Base-by-base conservation (phyloP, 495 filamentous ascomycete genomes). In the Talaromyces wortmannii region DNA sequence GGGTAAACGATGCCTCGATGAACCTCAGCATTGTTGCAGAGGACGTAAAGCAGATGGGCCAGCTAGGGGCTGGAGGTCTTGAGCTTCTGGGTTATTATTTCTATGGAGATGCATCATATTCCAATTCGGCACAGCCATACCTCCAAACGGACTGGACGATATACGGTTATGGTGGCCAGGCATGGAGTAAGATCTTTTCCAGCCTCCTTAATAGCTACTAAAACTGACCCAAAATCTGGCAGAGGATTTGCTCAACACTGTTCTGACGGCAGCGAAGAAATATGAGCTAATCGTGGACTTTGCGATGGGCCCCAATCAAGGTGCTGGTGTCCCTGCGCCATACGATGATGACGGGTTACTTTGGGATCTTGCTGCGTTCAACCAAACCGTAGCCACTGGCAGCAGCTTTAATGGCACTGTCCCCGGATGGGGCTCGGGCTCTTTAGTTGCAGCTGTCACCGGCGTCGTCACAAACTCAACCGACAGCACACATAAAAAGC, bases 251-350 rank as follows among this genome's bases (percentile, higher is more conserved):
- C 67, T 77, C 50, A 51, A 68, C 13, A 66, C 60, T 5, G 66
- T 70, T 2, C 55, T 79, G 5, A 47, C 68, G 18, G 67, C 71
- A 2, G 61, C 68, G 8, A 63, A 70, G 8, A 67, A 78, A 12
- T 56, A 67, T 43, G 72, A 65, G 0, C 47, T 81, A 12, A 45
- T 67, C 7, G 68, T 80, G 58, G 77, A 80, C 54, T 78, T 79
- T 63, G 59, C 76, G 0, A 29, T 80, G 8, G 78, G 79, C 5
- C 69, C 79, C 0, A 75, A 74, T 58, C 70, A 74, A 55, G 78
- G 72, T 6, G 23, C 65, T 71, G 43, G 79, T 45, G 74, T 79
- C n/a, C 79, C 79, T 6, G 67, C 70, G 2, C 45, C 55, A 7
- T 15, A 50, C 12, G 51, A 61, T 53, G 53, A 67, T 57, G 60